Conservation (phyloP, 129 eudicot genomes). For the Flaveria sonorensis region DNA sequence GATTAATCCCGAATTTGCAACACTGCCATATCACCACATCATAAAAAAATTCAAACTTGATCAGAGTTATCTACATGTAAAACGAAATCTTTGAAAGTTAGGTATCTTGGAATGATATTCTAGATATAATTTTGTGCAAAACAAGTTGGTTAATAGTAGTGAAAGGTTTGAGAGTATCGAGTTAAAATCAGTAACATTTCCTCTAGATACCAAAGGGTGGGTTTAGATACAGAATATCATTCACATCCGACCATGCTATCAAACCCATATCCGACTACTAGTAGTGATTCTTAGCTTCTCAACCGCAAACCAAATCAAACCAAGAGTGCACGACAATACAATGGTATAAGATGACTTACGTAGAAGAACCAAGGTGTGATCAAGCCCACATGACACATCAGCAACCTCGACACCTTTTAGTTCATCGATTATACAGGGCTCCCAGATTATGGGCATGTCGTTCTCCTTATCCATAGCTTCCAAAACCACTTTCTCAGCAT, state of each 20-base stretch:
- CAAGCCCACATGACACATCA: conserved; percentile 86
- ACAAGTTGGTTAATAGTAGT: too few species aligned
- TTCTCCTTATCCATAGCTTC: conserved; percentile 91
- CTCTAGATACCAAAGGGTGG: too few species aligned
- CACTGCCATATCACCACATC: too few species aligned
- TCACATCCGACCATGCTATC: neutral
- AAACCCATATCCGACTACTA: neutral
- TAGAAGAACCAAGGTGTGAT: conserved; percentile 79
- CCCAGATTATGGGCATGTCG: conserved; percentile 92
- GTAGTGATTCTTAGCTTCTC: neutral
- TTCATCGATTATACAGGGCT: conserved; percentile 74
- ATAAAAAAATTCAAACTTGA: neutral
- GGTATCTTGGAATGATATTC: neutral
- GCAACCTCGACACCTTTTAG: conserved; percentile 51
- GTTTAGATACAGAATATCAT: neutral
- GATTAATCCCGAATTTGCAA: too few species aligned
- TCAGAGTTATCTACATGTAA: neutral
- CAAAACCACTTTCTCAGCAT: conserved; percentile 63
- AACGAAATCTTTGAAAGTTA: neutral
- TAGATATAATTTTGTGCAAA: too few species aligned
- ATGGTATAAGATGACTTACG: conserved; percentile 48
- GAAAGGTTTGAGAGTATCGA: neutral
- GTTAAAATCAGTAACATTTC: neutral
- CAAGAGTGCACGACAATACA: neutral
- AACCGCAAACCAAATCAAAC: neutral